Percentiles rank a stretch among this genome's conserved stretches.
These are phyloP conservation scores for Camelina laxa DNA, from an alignment of 345 rosid genomes.

Conservation along the genomic window DNA sequence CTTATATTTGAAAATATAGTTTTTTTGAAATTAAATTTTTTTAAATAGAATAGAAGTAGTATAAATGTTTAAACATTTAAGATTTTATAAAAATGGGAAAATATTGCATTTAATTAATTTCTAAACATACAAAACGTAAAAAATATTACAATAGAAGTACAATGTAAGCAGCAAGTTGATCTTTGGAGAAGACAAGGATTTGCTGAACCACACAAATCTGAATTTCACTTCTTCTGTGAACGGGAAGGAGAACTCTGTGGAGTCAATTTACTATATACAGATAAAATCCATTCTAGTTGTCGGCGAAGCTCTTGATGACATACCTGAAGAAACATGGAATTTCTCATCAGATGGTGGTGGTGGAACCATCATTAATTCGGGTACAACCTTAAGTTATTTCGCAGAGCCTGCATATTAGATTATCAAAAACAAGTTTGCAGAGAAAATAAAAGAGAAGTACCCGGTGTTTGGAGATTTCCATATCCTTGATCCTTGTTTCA, in stretches of 20 bases:
- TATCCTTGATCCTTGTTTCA: conserved; percentile 79
- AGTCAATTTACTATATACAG: conserved; percentile 72
- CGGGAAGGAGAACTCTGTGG: conserved; percentile 44
- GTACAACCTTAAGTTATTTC: conserved; percentile 70
- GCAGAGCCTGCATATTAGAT: conserved; percentile 65
- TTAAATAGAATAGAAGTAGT: no score
- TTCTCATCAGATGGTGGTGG: conserved; percentile 66
- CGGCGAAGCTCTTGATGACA: conserved; percentile 56
- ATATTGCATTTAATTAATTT: no score
- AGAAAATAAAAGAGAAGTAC: conserved; percentile 59
- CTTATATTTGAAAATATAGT: no score
- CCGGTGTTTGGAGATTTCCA: conserved; percentile 57
- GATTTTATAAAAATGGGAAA: no score
- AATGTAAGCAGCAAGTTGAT: conserved; percentile 78
- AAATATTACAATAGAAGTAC: no score
- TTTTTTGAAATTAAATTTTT: no score
- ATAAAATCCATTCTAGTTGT: conserved; percentile 68
- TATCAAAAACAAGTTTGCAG: conserved; percentile 62
- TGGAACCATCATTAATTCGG: conserved; percentile 90
- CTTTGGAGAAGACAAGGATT: conserved; percentile 68
- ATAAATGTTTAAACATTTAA: no score
- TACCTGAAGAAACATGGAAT: conserved; percentile 76
- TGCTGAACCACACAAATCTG: conserved; percentile 57
- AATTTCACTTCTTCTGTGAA: conserved; percentile 73
- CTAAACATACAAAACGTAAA: no score